Conservation (phyloP, 2,329 filamentous ascomycete species). For the Ophiostoma quercus region DNA sequence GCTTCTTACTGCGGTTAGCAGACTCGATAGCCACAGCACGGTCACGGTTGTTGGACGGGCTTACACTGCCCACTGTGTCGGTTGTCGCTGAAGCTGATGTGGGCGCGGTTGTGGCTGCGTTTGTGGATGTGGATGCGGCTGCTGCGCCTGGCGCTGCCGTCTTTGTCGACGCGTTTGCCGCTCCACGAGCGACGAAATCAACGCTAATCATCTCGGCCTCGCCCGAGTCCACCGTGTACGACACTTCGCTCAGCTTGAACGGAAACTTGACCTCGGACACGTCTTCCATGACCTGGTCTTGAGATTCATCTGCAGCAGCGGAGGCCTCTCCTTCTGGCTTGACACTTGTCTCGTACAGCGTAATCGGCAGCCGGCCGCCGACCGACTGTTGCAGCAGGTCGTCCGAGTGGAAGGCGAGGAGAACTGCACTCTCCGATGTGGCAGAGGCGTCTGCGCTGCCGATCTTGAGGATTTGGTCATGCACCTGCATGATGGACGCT, state of each 20-base stretch:
- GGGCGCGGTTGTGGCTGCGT: background rate
- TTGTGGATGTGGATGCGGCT: background rate
- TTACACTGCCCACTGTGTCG: background rate
- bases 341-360: constrained; percentile 80
- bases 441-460: constrained; percentile 78
- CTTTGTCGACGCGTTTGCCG: constrained; percentile 66
- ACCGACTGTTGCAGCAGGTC: constrained; percentile 50
- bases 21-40: constrained; percentile 27
- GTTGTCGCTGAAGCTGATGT: background rate
- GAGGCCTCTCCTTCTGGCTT: constrained; percentile 57
- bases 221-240: constrained; percentile 85
- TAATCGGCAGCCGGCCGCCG: constrained; percentile 79
- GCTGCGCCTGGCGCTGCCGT: constrained; percentile 30
- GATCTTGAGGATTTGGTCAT: constrained; percentile 66
- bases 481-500: constrained; percentile 63
- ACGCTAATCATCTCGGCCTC: constrained; percentile 98
- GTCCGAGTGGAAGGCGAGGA: constrained; percentile 79
- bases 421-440: constrained; percentile 68
- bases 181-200: constrained; percentile 82
- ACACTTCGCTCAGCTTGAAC: constrained; percentile 74
- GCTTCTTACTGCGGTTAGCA: constrained; percentile 40
- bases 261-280: constrained; percentile 38
- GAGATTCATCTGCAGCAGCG: background rate
- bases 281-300: constrained; percentile 43
- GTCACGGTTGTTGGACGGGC: constrained; percentile 23